Conservation (phyloP, 805 yeast genomes). For the Tetrapisispora fleetii region DNA sequence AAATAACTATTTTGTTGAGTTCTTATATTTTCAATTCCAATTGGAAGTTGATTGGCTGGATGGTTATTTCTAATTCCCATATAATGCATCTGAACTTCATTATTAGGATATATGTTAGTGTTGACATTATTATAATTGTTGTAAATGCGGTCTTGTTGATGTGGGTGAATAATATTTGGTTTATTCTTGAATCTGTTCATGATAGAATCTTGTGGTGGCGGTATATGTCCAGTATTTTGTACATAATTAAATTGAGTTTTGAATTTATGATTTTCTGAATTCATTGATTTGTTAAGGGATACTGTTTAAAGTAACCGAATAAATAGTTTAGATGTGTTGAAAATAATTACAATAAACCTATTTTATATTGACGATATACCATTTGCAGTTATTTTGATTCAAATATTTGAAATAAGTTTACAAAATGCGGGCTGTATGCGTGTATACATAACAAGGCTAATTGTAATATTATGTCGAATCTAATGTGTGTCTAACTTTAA, state of each 20-base stretch:
- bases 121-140: background rate
- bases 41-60: background rate
- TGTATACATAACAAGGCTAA: too few relatives aligned
- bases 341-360: too few relatives aligned
- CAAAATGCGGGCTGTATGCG: too few relatives aligned
- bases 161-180: background rate
- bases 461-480: too few relatives aligned
- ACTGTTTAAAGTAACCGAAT: too few relatives aligned
- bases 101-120: background rate
- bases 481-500: too few relatives aligned
- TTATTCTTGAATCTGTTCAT: too few relatives aligned
- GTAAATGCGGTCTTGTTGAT: background rate
- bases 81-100: background rate
- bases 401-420: too few relatives aligned
- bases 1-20: background rate
- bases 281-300: background rate
- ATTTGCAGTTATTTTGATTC: too few relatives aligned
- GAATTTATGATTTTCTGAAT: background rate
- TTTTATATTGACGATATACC: too few relatives aligned
- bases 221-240: background rate
- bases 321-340: too few relatives aligned
- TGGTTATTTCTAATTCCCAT: background rate
- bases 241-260: background rate
- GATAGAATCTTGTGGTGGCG: background rate
- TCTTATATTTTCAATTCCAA: background rate